These are phyloP conservation scores for Emericellopsis terricola DNA, from an alignment of 495 filamentous ascomycete species.

Conservation along the genomic window DNA sequence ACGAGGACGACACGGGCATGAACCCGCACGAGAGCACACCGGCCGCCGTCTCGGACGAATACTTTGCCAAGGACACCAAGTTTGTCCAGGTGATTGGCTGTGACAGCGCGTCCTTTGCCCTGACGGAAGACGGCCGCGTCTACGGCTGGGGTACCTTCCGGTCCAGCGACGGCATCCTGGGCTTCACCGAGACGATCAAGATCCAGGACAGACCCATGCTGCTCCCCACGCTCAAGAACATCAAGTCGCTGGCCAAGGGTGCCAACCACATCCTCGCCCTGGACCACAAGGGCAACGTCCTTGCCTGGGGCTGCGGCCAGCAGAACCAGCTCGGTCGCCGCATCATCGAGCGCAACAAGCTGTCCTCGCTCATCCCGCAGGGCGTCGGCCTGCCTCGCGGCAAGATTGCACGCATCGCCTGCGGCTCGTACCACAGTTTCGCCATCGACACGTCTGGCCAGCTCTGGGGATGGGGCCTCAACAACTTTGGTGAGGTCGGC, in stretches of 20 bases:
- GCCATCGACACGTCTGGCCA: slow-evolving; percentile 53
- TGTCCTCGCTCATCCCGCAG: slow-evolving; percentile 44
- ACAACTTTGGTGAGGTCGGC: slow-evolving; percentile 68
- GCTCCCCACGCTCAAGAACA: slow-evolving; percentile 36
- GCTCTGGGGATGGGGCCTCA: slow-evolving; percentile 74
- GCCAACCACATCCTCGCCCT: slow-evolving; percentile 57
- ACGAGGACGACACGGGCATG: slow-evolving; percentile 22
- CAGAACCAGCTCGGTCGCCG: slow-evolving; percentile 60
- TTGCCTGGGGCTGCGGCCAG: slow-evolving; percentile 55
- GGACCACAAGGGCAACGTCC: slow-evolving; percentile 44
- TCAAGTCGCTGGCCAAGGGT: slow-evolving; percentile 41
- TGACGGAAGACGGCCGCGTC: slow-evolving; percentile 42
- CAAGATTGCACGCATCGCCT: slow-evolving; percentile 35
- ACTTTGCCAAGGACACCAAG: slow-evolving; percentile 30
- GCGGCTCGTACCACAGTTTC: slow-evolving; percentile 58
- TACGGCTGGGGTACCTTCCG: slow-evolving; percentile 59
- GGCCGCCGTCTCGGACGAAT: slow-evolving; percentile 11
- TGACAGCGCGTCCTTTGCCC: slow-evolving; percentile 44
- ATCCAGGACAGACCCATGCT: slow-evolving; percentile 17
- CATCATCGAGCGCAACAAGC: slow-evolving; percentile 37
- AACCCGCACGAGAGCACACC: slow-evolving; percentile 47
- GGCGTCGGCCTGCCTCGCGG: slow-evolving; percentile 45
- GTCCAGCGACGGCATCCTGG: slow-evolving; percentile 46
- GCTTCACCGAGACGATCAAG: slow-evolving; percentile 30
- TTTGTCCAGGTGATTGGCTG: slow-evolving; percentile 46